phyloP scores from a whole-genome alignment of 352 stramenopile species.

The Phytophthora cactorum region DNA sequence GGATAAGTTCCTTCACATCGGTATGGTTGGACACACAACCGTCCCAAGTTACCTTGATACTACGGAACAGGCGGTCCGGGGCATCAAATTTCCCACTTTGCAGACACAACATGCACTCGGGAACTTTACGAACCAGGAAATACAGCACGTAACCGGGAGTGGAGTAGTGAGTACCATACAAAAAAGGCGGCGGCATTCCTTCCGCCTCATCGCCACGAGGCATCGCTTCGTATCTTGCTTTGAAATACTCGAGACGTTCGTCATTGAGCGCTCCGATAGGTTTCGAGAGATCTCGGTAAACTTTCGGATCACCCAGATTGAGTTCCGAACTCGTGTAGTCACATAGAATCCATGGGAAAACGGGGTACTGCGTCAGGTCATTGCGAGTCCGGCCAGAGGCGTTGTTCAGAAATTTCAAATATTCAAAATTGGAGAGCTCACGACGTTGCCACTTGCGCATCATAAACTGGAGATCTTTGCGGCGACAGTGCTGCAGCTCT shows the following conservation, averaged over 20 bases:
- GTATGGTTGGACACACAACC: constrained; percentile 83
- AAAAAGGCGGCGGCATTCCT: constrained; percentile 92
- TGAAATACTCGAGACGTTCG: constrained; percentile 89
- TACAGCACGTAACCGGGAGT: constrained; percentile 97
- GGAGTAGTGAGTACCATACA: constrained; percentile 96
- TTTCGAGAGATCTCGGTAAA: constrained; percentile 93
- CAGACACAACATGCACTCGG: constrained; percentile 95
- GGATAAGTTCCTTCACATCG: constrained; percentile 99
- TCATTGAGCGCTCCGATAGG: constrained; percentile 94
- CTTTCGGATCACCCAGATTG: constrained; percentile 76
- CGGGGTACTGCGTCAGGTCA: constrained; percentile 94
- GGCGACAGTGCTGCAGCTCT: constrained; percentile 49
- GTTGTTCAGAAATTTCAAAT: constrained; percentile 89
- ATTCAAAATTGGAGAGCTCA: constrained; percentile 95
- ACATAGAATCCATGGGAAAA: constrained; percentile 96
- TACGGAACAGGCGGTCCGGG: constrained; percentile 97
- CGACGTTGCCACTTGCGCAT: constrained; percentile 72
- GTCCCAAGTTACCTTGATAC: constrained; percentile 93
- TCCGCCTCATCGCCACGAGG: constrained; percentile 78
- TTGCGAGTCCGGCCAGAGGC: constrained; percentile 80
- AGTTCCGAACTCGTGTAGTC: constrained; percentile 88
- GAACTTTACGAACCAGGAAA: constrained; percentile 97
- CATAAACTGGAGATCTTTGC: constrained; percentile 62
- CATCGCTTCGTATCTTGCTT: constrained; percentile 91
- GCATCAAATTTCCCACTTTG: constrained; percentile 99